A percentile compares a stretch with the other conserved stretches of the same genome.
phyloP scores from a whole-genome alignment of 129 eudicot genomes.

The Deinandra increscens region DNA sequence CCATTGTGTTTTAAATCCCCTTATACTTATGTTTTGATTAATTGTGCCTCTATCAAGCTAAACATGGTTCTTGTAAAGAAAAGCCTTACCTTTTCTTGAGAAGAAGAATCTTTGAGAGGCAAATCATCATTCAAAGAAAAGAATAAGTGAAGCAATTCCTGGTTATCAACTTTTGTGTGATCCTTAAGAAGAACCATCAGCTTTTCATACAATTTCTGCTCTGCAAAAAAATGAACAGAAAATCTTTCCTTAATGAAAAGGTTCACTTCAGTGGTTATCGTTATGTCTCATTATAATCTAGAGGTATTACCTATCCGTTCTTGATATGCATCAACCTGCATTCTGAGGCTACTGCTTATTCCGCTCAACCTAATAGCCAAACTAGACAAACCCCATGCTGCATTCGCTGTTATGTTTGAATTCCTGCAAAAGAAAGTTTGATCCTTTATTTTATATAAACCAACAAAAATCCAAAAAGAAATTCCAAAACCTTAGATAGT shows the following conservation, averaged over 20 bases:
- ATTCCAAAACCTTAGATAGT: background rate
- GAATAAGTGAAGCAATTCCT: constrained; percentile 43
- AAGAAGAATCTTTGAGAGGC: constrained; percentile 55
- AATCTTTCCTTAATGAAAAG: background rate
- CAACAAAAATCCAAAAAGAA: background rate
- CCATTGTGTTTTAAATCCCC: background rate
- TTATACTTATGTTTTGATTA: background rate
- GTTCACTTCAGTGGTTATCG: background rate
- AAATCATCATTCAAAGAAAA: constrained; percentile 49
- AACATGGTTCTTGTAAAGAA: background rate
- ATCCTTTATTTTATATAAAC: constrained; percentile 13
- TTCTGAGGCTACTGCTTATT: constrained; percentile 44
- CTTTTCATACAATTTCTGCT: constrained; percentile 42
- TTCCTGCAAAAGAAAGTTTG: constrained; percentile 37
- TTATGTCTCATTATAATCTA: background rate
- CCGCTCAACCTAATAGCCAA: constrained; percentile 45
- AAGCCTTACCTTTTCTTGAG: constrained; percentile 49
- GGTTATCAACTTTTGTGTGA: constrained; percentile 47
- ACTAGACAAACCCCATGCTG: constrained; percentile 62
- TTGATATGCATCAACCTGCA: constrained; percentile 48
- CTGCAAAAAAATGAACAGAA: constrained; percentile 35
- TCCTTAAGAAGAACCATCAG: constrained; percentile 43
- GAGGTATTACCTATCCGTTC: constrained; percentile 45
- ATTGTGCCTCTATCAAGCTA: background rate
- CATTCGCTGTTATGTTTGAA: constrained; percentile 39